These are phyloP conservation scores for Metschnikowia similis DNA, from an alignment of 805 yeast genomes.

Conservation along the genomic window DNA sequence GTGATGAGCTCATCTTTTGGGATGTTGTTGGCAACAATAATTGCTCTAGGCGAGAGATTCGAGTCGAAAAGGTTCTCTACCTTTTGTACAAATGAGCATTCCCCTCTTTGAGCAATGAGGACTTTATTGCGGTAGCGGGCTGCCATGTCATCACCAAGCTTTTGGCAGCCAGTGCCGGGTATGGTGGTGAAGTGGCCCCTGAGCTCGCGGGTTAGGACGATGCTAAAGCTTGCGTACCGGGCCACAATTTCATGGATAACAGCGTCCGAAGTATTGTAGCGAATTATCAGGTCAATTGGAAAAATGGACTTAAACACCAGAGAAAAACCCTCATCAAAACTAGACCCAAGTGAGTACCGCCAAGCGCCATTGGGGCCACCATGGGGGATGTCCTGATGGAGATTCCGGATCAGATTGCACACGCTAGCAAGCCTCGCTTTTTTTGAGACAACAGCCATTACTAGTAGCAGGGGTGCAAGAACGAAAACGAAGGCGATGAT, in stretches of 20 bases:
- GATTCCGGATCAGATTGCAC: no score
- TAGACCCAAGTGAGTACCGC: neutral
- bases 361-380: neutral
- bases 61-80: conserved; percentile 40
- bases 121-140: conserved; percentile 22
- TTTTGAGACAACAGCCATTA: neutral
- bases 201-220: conserved; percentile 25
- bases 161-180: conserved; percentile 28
- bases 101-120: conserved; percentile 37
- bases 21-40: conserved; percentile 54
- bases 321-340: conserved; percentile 11
- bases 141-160: conserved; percentile 7
- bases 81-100: conserved; percentile 53
- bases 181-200: conserved; percentile 24
- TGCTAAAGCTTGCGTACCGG: conserved; percentile 41
- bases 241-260: conserved; percentile 23
- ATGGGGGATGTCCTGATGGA: neutral
- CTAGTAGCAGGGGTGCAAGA: neutral
- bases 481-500: neutral
- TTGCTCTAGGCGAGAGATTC: conserved; percentile 39
- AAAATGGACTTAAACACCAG: conserved; percentile 36
- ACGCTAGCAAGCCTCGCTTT: neutral
- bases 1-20: conserved; percentile 45
- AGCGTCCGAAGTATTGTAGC: conserved; percentile 24
- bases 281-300: conserved; percentile 37